Base-by-base conservation (phyloP, 441 rosid species). In the Bruguiera hainesii region DNA sequence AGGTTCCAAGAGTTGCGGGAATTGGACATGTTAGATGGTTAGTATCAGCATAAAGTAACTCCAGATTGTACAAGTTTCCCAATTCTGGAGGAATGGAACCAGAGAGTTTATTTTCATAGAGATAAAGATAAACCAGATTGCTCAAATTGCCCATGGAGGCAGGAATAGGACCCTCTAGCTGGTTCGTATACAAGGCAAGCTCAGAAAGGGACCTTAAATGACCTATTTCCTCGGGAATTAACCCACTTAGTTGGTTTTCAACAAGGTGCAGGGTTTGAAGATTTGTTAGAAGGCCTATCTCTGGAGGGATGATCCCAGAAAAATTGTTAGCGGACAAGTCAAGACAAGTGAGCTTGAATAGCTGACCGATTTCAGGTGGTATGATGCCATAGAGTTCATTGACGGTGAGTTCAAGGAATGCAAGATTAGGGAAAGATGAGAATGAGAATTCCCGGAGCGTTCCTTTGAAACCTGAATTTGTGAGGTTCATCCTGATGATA, bases 341-440 rank as follows among this genome's bases (percentile, higher is more conserved):
- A 31, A 85, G 79, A 63, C 72, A 81, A 5, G 16, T 56, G 60
- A 82, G 82, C 13, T 82, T 68, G 10, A 82, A 58, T 26, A 82
- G 69, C 23, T 35, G 49, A 51, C 60, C 10, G 10, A 83, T 79
- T 51, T 49, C 65, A 19, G 69, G 59, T 0, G 83, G 85, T 65
- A 86, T 78, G 33, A 19, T 26, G 0, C 79, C 78, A 13, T 1
- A 66, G 65, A 83, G 67, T 19, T 30, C 5, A 51, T 83, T 83
- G 16, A n/a, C 0, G 52, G 67, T 48, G 19, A 81, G 75, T 48
- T 75, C 80, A 33, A 79, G 5, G 16, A 60, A 67, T 8, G 61
- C 30, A 6, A 79, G 86, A 60, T 69, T 11, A 7, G 73, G 80
- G 35, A 83, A 60, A 29, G 77, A 74, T 0, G 53, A 66, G 69